Evolutionary conservation across 2,329 filamentous ascomycete genomes (phyloP), one percentile per base, ranked within the genome.

Genomic region (Tolypocladium ovalisporum): DNA sequence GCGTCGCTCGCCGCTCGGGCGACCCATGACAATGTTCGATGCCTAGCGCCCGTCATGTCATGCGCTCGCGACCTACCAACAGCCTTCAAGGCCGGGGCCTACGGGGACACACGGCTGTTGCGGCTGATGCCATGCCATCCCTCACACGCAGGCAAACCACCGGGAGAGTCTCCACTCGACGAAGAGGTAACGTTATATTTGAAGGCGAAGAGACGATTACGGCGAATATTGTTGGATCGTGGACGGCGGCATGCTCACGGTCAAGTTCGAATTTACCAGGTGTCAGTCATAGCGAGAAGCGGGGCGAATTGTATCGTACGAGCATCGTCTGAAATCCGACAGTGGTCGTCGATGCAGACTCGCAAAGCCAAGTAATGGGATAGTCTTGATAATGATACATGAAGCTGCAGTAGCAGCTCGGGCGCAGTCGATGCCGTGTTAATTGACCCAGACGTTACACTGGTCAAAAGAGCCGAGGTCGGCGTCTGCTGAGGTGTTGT

Each of bases 401-500:
- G 59, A 64, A 63, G 64, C 63, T 67, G 67, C 17, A 63, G 64
- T 61, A 62, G 66, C 61, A 60, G 61, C 62, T 59, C 61, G 64
- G 47, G 63, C 64, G 68, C 65, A 66, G 65, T 66, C 67, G 68
- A 67, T 57, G 67, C 61, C 66, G 65, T 62, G 61, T 65, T 68
- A 68, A 67, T 67, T 66, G 66, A 64, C 65, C 66, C 66, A 67
- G 60, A 62, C 62, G 65, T 62, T 66, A 69, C 68, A 69, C 67
- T 61, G 63, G 65, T 66, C 64, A 64, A 62, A 63, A 62, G 55
- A 63, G 65, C 64, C 64, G 66, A 67, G 64, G 65, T 66, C 65
- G 69, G 65, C 65, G 67, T 65, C 62, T 71, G 68, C 62, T 67
- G 69, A 57, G 54, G 62, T 62, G 68, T 59, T 66, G 68, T 65